Base-by-base conservation (phyloP, 2,329 filamentous ascomycete genomes). In the Calonectria fujianensis region DNA sequence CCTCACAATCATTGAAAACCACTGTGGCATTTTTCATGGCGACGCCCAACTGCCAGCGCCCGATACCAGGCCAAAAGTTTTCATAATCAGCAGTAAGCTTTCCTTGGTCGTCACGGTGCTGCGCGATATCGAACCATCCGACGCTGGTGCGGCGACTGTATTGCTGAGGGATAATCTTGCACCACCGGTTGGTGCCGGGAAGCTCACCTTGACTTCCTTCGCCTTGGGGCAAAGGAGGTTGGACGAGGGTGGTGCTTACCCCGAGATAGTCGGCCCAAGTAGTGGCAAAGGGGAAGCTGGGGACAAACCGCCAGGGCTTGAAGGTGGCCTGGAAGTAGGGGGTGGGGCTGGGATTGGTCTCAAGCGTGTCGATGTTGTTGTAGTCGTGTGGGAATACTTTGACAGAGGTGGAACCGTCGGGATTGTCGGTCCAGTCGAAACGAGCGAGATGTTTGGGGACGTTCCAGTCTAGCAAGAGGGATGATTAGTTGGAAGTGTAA, bases 391-490 rank as follows among this genome's bases (percentile, higher is more conserved):
- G 88, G 76, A 84, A 88, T 37, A 90, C 87, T 50, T 86, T 83
- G 73, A 90, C 84, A 10, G 80, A 82, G 24, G 83, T 84, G 37
- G 84, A 82, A 39, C 84, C 84, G 73, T 86, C 81, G 8, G 83
- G 73, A 41, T 83, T 75, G 24, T 84, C 78, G 18, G 82, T 80
- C 85, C 88, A 91, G 18, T 85, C 84, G 78, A 91, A 91, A 14
- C 83, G 83, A 45, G 90, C 90, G 18, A 91, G 85, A 71, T 91
- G 89, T 77, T 91, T 91, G 16, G 89, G 89, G 37, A 89, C 87
- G 77, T 90, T 90, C 89, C 89, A 91, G 75, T 90, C 88, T 89
- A 18, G 27, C 35, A 20, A 13, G 6, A 50, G 35, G 5, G 4
- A 37, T 78, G 45, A 75, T 61, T 61, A 63, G 57, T 41, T 11